phyloP scores from a whole-genome alignment of 2,329 filamentous ascomycete genomes.

The Microdochium bolleyi region DNA sequence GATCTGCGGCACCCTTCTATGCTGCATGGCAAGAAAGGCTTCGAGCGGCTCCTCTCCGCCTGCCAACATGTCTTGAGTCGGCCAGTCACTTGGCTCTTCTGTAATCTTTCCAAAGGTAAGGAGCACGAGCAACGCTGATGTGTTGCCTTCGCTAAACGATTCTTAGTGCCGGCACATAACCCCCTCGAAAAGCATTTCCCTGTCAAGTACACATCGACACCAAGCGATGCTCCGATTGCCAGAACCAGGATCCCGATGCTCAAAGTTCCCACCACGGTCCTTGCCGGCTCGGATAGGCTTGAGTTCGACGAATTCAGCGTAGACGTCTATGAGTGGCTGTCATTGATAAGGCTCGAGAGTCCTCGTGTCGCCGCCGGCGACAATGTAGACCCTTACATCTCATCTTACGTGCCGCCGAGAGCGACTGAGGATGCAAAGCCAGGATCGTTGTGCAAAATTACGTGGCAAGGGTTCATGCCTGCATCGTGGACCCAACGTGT shows the following conservation, averaged over 20 bases:
- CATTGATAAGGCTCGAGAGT: conserved; percentile 57
- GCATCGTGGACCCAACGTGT: conserved; percentile 41
- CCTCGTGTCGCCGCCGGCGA: conserved; percentile 53
- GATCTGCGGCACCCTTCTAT: conserved; percentile 70
- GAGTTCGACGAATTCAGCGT: conserved; percentile 55
- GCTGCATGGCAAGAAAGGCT: conserved; percentile 75
- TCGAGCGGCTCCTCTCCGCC: conserved; percentile 70
- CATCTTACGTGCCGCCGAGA: conserved; percentile 54
- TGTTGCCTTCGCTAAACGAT: conserved; percentile 12
- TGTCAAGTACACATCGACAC: conserved; percentile 28
- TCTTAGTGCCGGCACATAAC: conserved; percentile 37
- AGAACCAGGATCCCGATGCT: conserved; percentile 23
- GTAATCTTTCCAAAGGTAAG: conserved; percentile 48
- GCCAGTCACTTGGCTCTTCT: conserved; percentile 71
- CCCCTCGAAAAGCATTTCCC: conserved; percentile 39
- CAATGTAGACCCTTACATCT: conserved; percentile 59
- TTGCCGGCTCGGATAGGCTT: conserved; percentile 28
- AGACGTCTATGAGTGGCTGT: conserved; percentile 68
- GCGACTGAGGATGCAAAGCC: conserved; percentile 12
- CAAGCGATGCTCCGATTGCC: conserved; percentile 17
- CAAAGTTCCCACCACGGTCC: conserved; percentile 17
- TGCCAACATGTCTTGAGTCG: conserved; percentile 67
- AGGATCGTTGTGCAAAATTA: conserved; percentile 39
- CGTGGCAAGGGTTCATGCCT: conserved; percentile 52
- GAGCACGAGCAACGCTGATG: neutral